Conservation (phyloP, 1,284 basidiomycete species). For the Marasmius fiardii region DNA sequence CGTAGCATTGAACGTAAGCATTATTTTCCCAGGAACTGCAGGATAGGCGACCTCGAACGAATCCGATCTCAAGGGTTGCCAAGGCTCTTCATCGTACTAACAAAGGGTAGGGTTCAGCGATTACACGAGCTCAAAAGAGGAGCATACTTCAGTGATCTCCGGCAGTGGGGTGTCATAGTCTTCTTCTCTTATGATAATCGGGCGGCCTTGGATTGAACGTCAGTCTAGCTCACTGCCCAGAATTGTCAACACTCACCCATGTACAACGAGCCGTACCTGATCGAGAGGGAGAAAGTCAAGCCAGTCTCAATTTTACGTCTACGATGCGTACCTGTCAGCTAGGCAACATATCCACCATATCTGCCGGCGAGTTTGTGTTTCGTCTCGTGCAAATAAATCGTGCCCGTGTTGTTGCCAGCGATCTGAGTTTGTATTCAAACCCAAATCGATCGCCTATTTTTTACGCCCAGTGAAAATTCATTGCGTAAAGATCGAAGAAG, state of each 20-base stretch:
- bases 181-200: slow-evolving; percentile 65
- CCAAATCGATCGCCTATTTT: slow-evolving; percentile 74
- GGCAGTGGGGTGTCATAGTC: slow-evolving; percentile 76
- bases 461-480: slow-evolving; percentile 1
- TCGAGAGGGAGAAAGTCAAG: slow-evolving; percentile 5
- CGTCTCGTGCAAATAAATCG: slow-evolving; percentile 68
- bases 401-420: slow-evolving; percentile 68
- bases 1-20: slow-evolving; percentile 59
- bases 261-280: slow-evolving; percentile 64
- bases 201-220: slow-evolving; percentile 44
- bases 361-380: slow-evolving; percentile 74
- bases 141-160: slow-evolving; percentile 49
- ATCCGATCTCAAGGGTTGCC: slow-evolving; percentile 47
- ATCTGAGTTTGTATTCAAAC: slow-evolving; percentile 77
- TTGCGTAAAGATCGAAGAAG: background rate
- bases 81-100: slow-evolving; percentile 54
- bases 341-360: slow-evolving; percentile 83
- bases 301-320: slow-evolving; percentile 1
- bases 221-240: slow-evolving; percentile 1
- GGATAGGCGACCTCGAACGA: slow-evolving; percentile 36
- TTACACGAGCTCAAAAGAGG: slow-evolving; percentile 1
- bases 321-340: slow-evolving; percentile 59
- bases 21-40: slow-evolving; percentile 44
- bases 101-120: slow-evolving; percentile 20
- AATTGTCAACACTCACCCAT: slow-evolving; percentile 46